These are phyloP conservation scores for Syzygium aqueum DNA, from an alignment of 345 rosid species.

Conservation along the genomic window DNA sequence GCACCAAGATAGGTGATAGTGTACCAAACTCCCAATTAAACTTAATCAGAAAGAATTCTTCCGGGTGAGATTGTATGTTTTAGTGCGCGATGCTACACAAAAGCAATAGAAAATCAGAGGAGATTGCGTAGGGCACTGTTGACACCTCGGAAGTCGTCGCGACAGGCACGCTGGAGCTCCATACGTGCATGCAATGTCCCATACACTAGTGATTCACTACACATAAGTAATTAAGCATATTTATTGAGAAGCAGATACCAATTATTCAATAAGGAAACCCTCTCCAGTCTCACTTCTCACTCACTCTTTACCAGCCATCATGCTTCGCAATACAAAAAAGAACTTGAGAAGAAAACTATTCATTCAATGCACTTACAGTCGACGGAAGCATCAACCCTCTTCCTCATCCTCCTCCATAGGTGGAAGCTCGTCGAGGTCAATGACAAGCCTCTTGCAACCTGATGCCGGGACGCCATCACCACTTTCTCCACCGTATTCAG, in stretches of 20 bases:
- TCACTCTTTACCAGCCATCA: not conserved
- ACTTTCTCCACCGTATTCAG: not conserved
- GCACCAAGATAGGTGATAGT: not conserved
- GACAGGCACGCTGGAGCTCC: not conserved
- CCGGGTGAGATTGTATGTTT: not conserved
- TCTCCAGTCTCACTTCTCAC: not conserved
- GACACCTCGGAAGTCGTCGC: no score
- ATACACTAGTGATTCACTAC: not conserved
- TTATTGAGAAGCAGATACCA: not conserved
- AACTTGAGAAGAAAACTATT: not conserved
- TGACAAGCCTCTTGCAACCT: not conserved
- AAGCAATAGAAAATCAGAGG: not conserved
- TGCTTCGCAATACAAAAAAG: not conserved
- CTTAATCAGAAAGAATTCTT: not conserved
- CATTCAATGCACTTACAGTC: not conserved
- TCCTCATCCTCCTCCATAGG: not conserved
- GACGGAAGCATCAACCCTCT: not conserved
- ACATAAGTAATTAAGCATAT: not conserved
- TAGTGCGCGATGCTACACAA: not conserved
- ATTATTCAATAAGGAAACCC: not conserved
- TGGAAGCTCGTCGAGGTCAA: conserved; percentile 19
- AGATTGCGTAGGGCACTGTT: not conserved
- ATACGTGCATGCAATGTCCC: not conserved
- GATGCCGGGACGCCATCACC: not conserved
- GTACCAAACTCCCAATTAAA: not conserved